Percentiles rank a stretch among this genome's conserved stretches.
phyloP scores from a whole-genome alignment of 1,139 yeast genomes.

The Saccharomycopsis hybrid region DNA sequence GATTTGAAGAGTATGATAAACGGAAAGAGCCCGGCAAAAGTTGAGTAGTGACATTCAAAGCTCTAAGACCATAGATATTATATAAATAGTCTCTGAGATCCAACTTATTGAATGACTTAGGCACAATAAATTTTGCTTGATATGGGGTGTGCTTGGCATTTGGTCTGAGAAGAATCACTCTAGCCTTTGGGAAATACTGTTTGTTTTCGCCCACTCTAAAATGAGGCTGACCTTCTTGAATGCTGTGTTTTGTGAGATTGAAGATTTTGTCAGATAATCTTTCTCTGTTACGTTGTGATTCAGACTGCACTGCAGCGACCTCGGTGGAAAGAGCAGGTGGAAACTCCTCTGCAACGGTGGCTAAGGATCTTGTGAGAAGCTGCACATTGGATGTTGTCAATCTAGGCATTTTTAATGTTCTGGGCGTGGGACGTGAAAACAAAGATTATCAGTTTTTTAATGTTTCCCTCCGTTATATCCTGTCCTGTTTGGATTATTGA shows the following conservation, averaged over 20 bases:
- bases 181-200: constrained; percentile 77
- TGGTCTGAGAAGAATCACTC: constrained; percentile 73
- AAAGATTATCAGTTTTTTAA: constrained; percentile 7
- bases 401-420: constrained; percentile 21
- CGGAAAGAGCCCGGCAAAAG: constrained; percentile 67
- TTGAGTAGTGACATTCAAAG: constrained; percentile 81
- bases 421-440: no score
- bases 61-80: constrained; percentile 82
- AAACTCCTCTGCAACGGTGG: constrained; percentile 24
- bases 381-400: constrained; percentile 2
- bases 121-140: constrained; percentile 91
- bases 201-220: constrained; percentile 70
- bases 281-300: background rate
- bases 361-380: constrained; percentile 22
- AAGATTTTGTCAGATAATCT: constrained; percentile 28
- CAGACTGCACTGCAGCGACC: background rate
- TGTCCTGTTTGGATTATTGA: background rate
- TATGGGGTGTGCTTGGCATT: constrained; percentile 93
- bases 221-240: constrained; percentile 66
- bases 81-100: constrained; percentile 88
- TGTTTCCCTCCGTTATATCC: background rate
- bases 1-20: constrained; percentile 50
- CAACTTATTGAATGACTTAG: constrained; percentile 82
- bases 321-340: constrained; percentile 7
- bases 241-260: constrained; percentile 43